Evolutionary conservation across 192 early-diverging fungal species (phyloP), one percentile per base, ranked within the genome.

Genomic region (Backusella circina): DNA sequence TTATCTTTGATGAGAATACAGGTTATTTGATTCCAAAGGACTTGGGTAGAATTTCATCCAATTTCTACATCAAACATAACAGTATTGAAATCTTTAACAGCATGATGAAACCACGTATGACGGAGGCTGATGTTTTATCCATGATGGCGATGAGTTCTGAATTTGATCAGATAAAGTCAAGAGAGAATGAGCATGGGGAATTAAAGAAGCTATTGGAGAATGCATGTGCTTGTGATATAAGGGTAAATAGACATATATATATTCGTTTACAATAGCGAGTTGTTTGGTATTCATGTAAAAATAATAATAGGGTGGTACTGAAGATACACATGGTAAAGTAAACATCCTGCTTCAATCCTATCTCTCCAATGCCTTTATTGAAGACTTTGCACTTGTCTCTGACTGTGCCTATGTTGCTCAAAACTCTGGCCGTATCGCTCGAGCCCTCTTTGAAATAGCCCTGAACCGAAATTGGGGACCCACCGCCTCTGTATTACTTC

Each of bases 361-460:
- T 66, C 92, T 99, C 47, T 94, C 95, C 5, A 86, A 91, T 30
- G 86, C 90, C 2, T 83, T 73, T 10, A 83, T 97, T 72, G 93
- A 98, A 28, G 96, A 98, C 83, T 99, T 98, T 89, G 93, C 96
- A 3, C 86, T 99, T 39, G 90, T 97, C 6, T 97, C 98, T 0
- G 98, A 99, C 80, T 86, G 88, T 47, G 92, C 91, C 0, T 99
- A 98, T 83, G 95, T 99, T 16, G 92, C 94, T 2, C 96, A 99
- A 81, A 98, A 98, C 77, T 91, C 95, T 1, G 92, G 90, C 1
- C 93, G 98, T 75, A 94, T 99, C 47, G 84, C 97, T 30, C 89
- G 98, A 3, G 97, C 98, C 3, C 79, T 99, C 64, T 99, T 99
- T 80, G 96, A 99, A 77, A 94, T 99, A 77, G 93, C 96, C 0